phyloP scores from a whole-genome alignment of 768 basidiomycete species.

The Podaxis mareebaensis region DNA sequence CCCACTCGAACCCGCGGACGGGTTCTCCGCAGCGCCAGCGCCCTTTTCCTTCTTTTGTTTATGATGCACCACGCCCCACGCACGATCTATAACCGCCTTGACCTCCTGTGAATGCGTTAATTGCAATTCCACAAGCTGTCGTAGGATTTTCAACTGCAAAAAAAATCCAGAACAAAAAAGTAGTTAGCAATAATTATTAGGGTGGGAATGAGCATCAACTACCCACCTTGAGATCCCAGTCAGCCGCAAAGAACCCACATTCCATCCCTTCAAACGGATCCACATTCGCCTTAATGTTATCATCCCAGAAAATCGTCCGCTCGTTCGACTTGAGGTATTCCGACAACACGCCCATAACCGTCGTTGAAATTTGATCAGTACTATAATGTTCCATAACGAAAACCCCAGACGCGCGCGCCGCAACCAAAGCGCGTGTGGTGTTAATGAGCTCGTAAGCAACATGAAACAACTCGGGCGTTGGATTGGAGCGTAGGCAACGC shows the following conservation, averaged over 20 bases:
- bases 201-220: slow-evolving; percentile 8
- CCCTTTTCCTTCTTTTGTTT: slow-evolving; percentile 83
- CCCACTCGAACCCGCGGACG: slow-evolving; percentile 43
- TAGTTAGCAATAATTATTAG: neutral
- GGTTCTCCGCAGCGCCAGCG: slow-evolving; percentile 51
- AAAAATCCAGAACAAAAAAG: neutral
- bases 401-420: slow-evolving; percentile 1
- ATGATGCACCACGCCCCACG: slow-evolving; percentile 83
- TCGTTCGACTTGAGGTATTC: slow-evolving; percentile 75
- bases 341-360: slow-evolving; percentile 64
- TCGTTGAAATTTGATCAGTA: slow-evolving; percentile 79
- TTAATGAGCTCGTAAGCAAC: slow-evolving; percentile 15
- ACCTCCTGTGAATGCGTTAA: slow-evolving; percentile 68
- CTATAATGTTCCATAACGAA: slow-evolving; percentile 36
- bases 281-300: slow-evolving; percentile 61
- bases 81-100: slow-evolving; percentile 75
- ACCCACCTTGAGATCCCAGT: slow-evolving; percentile 78
- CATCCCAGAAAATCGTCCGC: slow-evolving; percentile 81
- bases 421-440: neutral
- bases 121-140: slow-evolving; percentile 85
- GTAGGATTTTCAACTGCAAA: slow-evolving; percentile 74
- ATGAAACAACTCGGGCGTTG: slow-evolving; percentile 18
- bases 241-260: slow-evolving; percentile 77
- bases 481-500: slow-evolving; percentile 34
- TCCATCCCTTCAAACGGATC: slow-evolving; percentile 70